These are phyloP conservation scores for Microcos paniculata DNA, from an alignment of 345 rosid genomes.

Conservation along the genomic window DNA sequence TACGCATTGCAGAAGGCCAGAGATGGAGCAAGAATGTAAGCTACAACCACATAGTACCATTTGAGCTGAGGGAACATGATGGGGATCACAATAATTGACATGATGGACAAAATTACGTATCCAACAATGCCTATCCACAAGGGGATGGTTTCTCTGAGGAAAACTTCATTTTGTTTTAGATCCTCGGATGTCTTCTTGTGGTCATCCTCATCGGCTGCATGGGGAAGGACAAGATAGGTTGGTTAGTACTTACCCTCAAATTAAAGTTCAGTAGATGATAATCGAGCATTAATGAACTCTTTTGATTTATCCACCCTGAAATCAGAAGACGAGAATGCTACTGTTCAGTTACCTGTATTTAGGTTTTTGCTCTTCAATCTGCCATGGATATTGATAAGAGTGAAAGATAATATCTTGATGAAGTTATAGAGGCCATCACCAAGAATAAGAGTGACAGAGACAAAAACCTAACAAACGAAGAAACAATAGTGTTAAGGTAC, in stretches of 20 bases:
- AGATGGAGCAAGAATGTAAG: constrained; percentile 83
- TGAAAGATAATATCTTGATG: constrained; percentile 54
- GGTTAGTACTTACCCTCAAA: too few species aligned
- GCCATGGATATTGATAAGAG: constrained; percentile 46
- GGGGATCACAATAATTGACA: constrained; percentile 67
- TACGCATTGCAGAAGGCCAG: constrained; percentile 92
- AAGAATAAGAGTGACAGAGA: constrained; percentile 79
- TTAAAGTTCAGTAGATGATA: not conserved
- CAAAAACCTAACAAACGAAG: too few species aligned
- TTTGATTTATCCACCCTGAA: too few species aligned
- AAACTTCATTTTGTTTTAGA: constrained; percentile 57
- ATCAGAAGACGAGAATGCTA: too few species aligned
- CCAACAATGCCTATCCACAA: constrained; percentile 69
- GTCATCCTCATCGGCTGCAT: constrained; percentile 16
- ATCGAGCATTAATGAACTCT: not conserved
- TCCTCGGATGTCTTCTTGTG: constrained; percentile 29
- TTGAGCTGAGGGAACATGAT: constrained; percentile 87
- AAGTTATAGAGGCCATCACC: constrained; percentile 96
- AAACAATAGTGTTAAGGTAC: too few species aligned
- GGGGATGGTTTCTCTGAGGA: constrained; percentile 73
- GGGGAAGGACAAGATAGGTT: not conserved
- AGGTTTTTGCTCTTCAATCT: constrained; percentile 46
- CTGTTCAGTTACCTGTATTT: constrained; percentile 17
- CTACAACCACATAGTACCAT: constrained; percentile 77
- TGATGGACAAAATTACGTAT: constrained; percentile 48